phyloP scores from a whole-genome alignment of 768 basidiomycete species.

The Ephemerocybe angulata region DNA sequence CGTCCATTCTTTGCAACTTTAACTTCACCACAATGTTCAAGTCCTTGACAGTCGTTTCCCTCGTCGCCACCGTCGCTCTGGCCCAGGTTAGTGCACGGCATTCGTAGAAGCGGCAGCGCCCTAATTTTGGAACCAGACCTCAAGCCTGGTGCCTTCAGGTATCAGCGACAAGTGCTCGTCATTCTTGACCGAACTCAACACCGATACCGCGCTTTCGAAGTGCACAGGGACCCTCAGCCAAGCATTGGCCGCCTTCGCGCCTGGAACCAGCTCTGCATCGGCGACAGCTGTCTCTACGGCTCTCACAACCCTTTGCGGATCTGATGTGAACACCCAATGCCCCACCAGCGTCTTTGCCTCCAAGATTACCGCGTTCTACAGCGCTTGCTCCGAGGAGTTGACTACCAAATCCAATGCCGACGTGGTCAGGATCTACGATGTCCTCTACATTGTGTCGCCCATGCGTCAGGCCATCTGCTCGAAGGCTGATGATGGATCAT shows the following conservation, averaged over 20 bases:
- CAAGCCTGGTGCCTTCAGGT: conserved; percentile 63
- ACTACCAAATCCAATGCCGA: conserved; percentile 40
- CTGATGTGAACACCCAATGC: conserved; percentile 46
- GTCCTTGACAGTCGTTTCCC: conserved; percentile 49
- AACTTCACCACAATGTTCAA: conserved; percentile 42
- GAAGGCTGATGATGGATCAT: conserved; percentile 66
- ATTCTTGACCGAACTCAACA: conserved; percentile 65
- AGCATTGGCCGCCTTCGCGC: conserved; percentile 53
- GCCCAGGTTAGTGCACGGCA: conserved; percentile 43
- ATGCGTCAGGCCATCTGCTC: conserved; percentile 67
- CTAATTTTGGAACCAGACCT: conserved; percentile 19
- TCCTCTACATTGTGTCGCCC: conserved; percentile 69
- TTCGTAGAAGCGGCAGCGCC: neutral
- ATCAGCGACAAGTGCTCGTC: conserved; percentile 51
- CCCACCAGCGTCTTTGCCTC: conserved; percentile 53
- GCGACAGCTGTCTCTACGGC: conserved; percentile 46
- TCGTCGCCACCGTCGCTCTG: conserved; percentile 46
- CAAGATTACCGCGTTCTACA: conserved; percentile 66
- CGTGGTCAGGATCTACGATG: conserved; percentile 72
- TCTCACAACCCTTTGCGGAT: conserved; percentile 53
- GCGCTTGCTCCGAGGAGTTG: conserved; percentile 70
- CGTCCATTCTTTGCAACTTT: conserved; percentile 45
- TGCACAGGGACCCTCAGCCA: conserved; percentile 65
- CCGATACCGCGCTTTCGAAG: conserved; percentile 46
- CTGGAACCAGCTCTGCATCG: conserved; percentile 39